Conservation (phyloP, 768 basidiomycete species). For the Tricholoma matsutake region DNA sequence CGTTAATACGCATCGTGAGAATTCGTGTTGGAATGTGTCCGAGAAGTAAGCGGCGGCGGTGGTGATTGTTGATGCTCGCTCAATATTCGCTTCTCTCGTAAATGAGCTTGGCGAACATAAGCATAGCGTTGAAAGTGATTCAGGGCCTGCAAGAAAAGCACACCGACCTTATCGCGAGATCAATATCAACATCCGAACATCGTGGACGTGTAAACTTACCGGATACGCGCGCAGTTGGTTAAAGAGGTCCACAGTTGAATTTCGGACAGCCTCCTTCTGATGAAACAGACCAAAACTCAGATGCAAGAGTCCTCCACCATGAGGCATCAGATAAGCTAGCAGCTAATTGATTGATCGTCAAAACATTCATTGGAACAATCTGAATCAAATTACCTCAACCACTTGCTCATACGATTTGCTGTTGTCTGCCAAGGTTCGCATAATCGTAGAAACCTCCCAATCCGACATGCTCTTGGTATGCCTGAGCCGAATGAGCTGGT, state of each 20-base stretch:
- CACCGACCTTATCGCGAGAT: conserved; percentile 57
- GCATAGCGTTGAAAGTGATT: conserved; percentile 91
- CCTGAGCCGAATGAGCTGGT: conserved; percentile 83
- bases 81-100: conserved; percentile 44
- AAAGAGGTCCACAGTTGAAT: conserved; percentile 80
- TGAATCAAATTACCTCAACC: conserved; percentile 59
- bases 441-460: conserved; percentile 71
- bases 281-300: conserved; percentile 92
- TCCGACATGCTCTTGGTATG: conserved; percentile 70
- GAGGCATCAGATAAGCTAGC: conserved; percentile 71
- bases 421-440: conserved; percentile 66
- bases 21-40: conserved; percentile 33
- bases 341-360: conserved; percentile 48
- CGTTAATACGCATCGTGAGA: conserved; percentile 13
- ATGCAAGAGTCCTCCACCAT: conserved; percentile 79
- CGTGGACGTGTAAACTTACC: conserved; percentile 42
- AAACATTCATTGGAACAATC: background rate
- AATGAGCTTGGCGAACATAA: conserved; percentile 79
- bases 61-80: conserved; percentile 27
- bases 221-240: conserved; percentile 74
- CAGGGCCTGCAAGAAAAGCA: conserved; percentile 69
- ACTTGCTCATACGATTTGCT: conserved; percentile 85
- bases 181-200: conserved; percentile 4
- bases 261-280: conserved; percentile 71
- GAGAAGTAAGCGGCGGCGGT: conserved; percentile 19